Conservation (phyloP, 306 rosid genomes). For the Rosa lucieae region DNA sequence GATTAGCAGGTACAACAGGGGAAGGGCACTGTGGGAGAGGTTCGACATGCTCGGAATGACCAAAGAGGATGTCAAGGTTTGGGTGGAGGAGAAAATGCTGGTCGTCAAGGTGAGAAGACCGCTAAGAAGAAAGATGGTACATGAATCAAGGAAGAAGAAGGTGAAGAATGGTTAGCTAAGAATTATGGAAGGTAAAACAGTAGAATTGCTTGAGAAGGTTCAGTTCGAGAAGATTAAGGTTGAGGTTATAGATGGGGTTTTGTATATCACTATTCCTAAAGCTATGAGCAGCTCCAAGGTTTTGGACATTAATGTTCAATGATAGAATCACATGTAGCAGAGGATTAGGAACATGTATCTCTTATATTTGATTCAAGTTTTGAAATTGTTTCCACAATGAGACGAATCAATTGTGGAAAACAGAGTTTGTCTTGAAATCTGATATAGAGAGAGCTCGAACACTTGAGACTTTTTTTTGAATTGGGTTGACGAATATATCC, state of each 20-base stretch:
- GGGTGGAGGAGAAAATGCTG: constrained; percentile 86
- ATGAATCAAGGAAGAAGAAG: constrained; percentile 18
- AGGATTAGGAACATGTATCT: not conserved
- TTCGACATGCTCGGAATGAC: constrained; percentile 93
- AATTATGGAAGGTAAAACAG: constrained; percentile 70
- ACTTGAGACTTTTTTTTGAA: too few relatives aligned
- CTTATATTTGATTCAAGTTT: not conserved
- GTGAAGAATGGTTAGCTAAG: constrained; percentile 61
- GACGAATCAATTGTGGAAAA: not conserved
- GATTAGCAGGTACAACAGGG: too few relatives aligned
- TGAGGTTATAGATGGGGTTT: constrained; percentile 81
- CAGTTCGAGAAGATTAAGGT: constrained; percentile 68
- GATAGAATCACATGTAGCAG: not conserved
- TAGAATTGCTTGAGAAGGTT: constrained; percentile 69
- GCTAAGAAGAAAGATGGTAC: constrained; percentile 21
- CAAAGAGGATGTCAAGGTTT: constrained; percentile 77
- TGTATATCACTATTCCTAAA: constrained; percentile 67
- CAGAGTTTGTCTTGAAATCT: not conserved
- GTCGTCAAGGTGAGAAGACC: constrained; percentile 66
- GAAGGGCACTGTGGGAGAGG: too few relatives aligned
- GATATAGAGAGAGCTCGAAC: too few relatives aligned
- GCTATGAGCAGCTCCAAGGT: constrained; percentile 33
- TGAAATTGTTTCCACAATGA: not conserved
- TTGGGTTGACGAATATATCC: too few relatives aligned
- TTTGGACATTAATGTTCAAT: constrained; percentile 55